Base-by-base conservation (phyloP, 2,329 filamentous ascomycete genomes). In the Arachnopeziza araneosa region DNA sequence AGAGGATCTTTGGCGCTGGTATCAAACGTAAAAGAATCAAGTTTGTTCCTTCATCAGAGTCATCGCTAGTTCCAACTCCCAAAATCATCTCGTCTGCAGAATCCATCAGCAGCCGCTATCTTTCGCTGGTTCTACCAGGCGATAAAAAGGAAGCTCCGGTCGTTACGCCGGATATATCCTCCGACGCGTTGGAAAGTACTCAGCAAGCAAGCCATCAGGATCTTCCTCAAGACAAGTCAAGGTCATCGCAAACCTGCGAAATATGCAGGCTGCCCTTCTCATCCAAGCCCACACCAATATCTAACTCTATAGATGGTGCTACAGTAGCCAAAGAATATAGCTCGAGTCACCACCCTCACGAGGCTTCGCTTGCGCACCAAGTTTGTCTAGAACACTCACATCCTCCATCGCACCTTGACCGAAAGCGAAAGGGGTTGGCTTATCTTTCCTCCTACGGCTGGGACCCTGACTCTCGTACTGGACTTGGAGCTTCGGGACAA, bases 381-480 rank as follows among this genome's bases (percentile, higher is more conserved):
- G 81, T 89, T 48, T 86, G 83, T 62, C 77, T 91, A 1, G 72
- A 78, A 3, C 88, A 91, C 70, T 87, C 87, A 0, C 85, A 89
- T 60, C 87, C 88, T 7, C 89, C 89, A 0, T 91, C 88, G 0
- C 80, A 86, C 17, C 76, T 92, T 22, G 86, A 91, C 72, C 81
- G 89, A 36, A 82, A 79, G 4, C 81, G 88, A 52, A 89, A 90
- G 79, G 89, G 89, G 0, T 76, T 92, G 7, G 77, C 81, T 5
- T 83, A 88, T 26, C 79, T 93, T 32, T 78, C 83, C 56, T 79
- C 83, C 0, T 82, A 88, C 60, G 89, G 89, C 26, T 93, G 88
- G 85, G 86, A 93, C 67, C 87, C 89, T 0, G 89, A 93, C 73
- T 78, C 84, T 26, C 79, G 91, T 2, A 74, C 77, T 19, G 93